A percentile compares a stretch with the other conserved stretches of the same genome.
Conservation (phyloP, 1,139 yeast species). For the Yamadazyma diddensiae region DNA sequence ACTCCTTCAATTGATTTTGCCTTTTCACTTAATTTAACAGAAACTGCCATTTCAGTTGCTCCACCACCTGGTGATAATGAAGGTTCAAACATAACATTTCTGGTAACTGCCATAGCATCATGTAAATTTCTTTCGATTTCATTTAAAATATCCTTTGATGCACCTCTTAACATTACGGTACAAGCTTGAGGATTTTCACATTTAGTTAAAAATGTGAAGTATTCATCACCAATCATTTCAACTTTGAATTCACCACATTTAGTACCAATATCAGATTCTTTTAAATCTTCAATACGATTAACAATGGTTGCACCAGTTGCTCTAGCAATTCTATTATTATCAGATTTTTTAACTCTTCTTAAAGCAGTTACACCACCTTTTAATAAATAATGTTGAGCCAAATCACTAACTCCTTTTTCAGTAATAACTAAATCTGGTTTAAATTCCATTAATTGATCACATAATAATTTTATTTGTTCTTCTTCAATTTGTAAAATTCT, state of each 20-base stretch:
- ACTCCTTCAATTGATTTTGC: conserved; percentile 94
- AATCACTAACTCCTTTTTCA: conserved; percentile 97
- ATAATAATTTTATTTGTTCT: conserved; percentile 87
- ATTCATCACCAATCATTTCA: conserved; percentile 95
- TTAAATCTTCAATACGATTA: conserved; percentile 90
- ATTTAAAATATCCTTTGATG: conserved; percentile 92
- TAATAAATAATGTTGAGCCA: conserved; percentile 93
- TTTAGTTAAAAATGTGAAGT: conserved; percentile 80
- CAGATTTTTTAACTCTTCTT: conserved; percentile 94
- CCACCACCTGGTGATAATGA: conserved; percentile 98
- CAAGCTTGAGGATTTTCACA: conserved; percentile 91
- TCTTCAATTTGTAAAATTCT: conserved; percentile 92
- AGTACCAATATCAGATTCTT: conserved; percentile 85
- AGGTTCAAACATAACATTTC: conserved; percentile 94
- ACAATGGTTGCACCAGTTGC: conserved; percentile 98
- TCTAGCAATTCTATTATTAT: conserved; percentile 93
- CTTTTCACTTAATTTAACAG: conserved; percentile 82
- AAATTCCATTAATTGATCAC: conserved; percentile 79
- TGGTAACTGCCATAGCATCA: conserved; percentile 97
- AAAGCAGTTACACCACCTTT: conserved; percentile 92
- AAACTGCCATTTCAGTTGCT: conserved; percentile 98
- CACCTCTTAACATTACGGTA: conserved; percentile 89
- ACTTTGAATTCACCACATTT: conserved; percentile 89
- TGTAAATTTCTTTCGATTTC: conserved; percentile 96
- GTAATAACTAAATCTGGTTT: conserved; percentile 95